Evolutionary conservation across 352 stramenopile species (phyloP), one percentile per base, ranked within the genome.

Genomic region (Pythium phragmitis): DNA sequence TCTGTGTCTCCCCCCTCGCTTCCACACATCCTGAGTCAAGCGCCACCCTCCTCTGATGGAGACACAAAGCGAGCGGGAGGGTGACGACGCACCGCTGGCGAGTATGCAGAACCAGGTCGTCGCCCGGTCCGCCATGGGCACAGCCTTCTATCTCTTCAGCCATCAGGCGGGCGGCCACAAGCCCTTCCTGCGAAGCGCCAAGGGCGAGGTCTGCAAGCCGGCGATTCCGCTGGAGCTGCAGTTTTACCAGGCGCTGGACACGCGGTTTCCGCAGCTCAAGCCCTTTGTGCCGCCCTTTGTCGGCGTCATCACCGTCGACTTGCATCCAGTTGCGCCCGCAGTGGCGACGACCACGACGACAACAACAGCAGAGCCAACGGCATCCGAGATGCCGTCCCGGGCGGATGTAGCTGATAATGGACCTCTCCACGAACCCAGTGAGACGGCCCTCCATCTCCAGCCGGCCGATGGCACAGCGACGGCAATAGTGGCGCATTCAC

Each of bases 121-220:
- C n/a, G 84, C 84, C 36, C 76, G 73, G 45, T 82, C 82, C 8
- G 49, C 72, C 46, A 75, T 88, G n/a, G 84, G 84, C 42, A 88
- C 80, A 14, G 79, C 72, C 23, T 87, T 91, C 60, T 90, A 89
- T 49, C 76, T 93, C 4, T 93, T 88, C 74, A 89, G 77, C 63
- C 84, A 91, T 63, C 84, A 93, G 79, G 84, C 84, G 14, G 84
- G 84, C 48, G 84, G 84, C 11, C 84, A 93, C 69, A 93, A 87
- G 47, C 75, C 84, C 0, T 87, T 91, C 46, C 58, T 93, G 28
- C 78, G 80, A 50, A 90, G 72, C 49, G 76, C 75, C 3, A 47
- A 67, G 1, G 84, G 80, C n/a, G 78, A 89, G 11, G 82, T 93
- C 30, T 93, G 82, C 74, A 93, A 93, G 37, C 82, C 84, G 2